Base-by-base conservation (phyloP, 768 basidiomycete genomes). In the Coprinopsis marcescibilis region DNA sequence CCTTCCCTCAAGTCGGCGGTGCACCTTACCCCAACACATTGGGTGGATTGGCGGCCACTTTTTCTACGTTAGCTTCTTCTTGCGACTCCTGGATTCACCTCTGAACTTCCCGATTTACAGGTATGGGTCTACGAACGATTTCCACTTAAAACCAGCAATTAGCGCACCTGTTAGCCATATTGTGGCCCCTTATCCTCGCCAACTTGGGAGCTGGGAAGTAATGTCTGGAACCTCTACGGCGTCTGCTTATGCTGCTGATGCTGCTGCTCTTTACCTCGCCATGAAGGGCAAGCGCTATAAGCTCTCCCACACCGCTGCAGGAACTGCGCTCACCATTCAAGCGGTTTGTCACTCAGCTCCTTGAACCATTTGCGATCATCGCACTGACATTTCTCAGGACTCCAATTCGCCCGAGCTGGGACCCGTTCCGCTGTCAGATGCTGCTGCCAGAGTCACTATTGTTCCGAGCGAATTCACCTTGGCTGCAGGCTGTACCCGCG, bases 61-160 rank as follows among this genome's bases (percentile, higher is more conserved):
- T 78, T 60, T 72, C 76, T 6, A 66, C 65, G 63, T 66, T 40
- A 34, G 24, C 8, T 15, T 41, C 43, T 17, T 7, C 23, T 32
- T 38, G 17, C 11, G 6, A 20, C 19, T 23, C 51, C 14, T 26
- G 17, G 25, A 19, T 29, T 21, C 6, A n/a, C n/a, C 27, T 21
- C 37, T 24, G 15, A 41, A 27, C 24, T 7, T 21, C n/a, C 8
- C 11, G 8, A 34, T 15, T 19, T n/a, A n/a, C 11, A 71, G 72
- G 41, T 80, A 75, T 47, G 82, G 82, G 1, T 81, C 81, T 1
- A 70, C 77, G 3, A 75, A 80, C 56, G 80, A 83, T 54, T 66
- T 80, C 51, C 71, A 64, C 64, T 75, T 76, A 68, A 78, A 78
- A 45, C 76, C 78, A 8, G 66, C 76, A 10, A 57, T 80, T 43